Base-by-base conservation (phyloP, 2,329 filamentous ascomycete genomes). In the Dactylellina parvicollis region DNA sequence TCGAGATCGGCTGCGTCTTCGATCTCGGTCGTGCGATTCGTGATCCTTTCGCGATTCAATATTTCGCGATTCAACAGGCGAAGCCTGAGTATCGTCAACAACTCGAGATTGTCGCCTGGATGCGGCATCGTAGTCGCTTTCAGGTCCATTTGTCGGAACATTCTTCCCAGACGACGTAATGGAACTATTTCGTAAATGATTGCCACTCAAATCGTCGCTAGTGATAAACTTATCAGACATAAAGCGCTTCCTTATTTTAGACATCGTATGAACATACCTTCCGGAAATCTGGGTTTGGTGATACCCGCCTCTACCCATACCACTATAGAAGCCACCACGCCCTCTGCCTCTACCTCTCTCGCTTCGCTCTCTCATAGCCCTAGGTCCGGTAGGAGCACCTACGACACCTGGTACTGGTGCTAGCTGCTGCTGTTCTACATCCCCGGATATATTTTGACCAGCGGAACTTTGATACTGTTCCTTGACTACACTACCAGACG, bases 301-400 rank as follows among this genome's bases (percentile, higher is more conserved):
- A 59, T 57, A 75, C 36, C 75, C 76, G 18, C 75, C 75, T 64
- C 77, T 75, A 22, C 60, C 60, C 24, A 72, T 60, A 52, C 74
- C 44, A 47, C 70, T 60, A 38, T 66, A 69, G 62, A 75, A 75
- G 28, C 57, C 54, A 24, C 56, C 62, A 30, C 61, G 62, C 22
- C 62, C 62, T 57, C 71, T 61, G n/a, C 71, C 71, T 54, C 64
- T 67, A 24, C 70, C 70, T 54, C 61, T 57, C 50, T 69, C 70
- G 18, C 62, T 34, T 36, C 92, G 92, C 81, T 95, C 90, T 75
- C 94, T 87, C 92, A 98, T 96, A 16, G 95, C 95, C 81, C 95
- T 93, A 50, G 95, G 95, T 8, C 93, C 95, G 61, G 90, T 96
- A 26, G 95, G 95, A 26, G 95, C 95, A 82, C 86, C 86, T 78